Evolutionary conservation across 257 asterid species (phyloP).

Genomic region (Capsicum rhomboideum): DNA sequence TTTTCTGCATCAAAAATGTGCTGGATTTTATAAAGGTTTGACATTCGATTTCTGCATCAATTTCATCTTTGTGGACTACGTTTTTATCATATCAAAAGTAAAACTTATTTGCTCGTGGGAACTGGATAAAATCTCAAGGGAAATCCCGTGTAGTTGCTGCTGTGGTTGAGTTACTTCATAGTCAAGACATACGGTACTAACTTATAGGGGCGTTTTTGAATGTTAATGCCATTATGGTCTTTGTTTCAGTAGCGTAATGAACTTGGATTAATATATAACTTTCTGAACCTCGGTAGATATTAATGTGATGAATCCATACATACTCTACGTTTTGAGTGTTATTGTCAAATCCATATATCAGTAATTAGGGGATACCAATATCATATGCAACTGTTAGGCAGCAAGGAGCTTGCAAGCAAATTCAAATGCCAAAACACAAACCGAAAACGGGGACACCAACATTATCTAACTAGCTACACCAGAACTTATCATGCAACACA

Average conservation of each 20-base stretch:
- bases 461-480: background rate
- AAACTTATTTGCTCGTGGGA: constrained; percentile 12
- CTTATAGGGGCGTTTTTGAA: too few species aligned
- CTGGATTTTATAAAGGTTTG: constrained; percentile 65
- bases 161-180: constrained; percentile 66
- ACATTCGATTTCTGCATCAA: background rate
- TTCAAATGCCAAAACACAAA: too few species aligned
- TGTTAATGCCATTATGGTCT: too few species aligned
- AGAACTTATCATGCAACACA: background rate
- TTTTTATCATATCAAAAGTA: background rate
- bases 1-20: constrained; percentile 80
- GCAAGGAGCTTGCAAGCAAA: background rate
- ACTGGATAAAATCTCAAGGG: constrained; percentile 85
- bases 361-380: background rate
- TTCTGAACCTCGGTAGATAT: too few species aligned
- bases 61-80: background rate
- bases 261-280: too few species aligned
- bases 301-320: too few species aligned
- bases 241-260: too few species aligned
- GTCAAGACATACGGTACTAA: constrained; percentile 45
- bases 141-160: constrained; percentile 71
- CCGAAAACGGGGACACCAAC: background rate
- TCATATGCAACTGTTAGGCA: background rate
- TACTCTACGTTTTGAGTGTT: too few species aligned
- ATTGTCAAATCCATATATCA: too few species aligned